Conservation (phyloP, 208 protist species). For the Trichomonas vaginalis region DNA sequence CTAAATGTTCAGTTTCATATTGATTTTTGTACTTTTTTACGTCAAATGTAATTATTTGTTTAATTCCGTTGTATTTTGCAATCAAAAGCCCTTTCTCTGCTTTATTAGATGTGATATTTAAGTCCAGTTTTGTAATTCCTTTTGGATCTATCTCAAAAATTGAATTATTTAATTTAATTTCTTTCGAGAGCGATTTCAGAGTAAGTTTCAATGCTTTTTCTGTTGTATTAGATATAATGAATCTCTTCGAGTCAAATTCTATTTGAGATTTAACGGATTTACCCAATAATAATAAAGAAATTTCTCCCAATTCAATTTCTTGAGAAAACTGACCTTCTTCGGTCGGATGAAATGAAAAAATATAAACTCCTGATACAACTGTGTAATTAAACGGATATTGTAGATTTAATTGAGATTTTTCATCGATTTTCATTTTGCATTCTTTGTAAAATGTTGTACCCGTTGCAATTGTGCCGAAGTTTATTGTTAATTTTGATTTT, state of each 20-base stretch:
- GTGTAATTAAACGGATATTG: neutral
- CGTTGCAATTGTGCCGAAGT: neutral
- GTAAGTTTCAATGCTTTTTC: neutral
- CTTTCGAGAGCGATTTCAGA: neutral
- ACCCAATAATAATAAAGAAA: neutral
- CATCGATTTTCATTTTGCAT: neutral
- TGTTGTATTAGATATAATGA: neutral
- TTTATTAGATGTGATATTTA: neutral
- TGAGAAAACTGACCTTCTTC: neutral
- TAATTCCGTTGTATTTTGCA: neutral
- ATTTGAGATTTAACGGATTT: neutral
- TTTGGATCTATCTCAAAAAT: neutral
- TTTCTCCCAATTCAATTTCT: neutral
- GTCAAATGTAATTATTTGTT: neutral
- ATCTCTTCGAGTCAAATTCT: neutral
- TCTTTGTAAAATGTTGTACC: neutral
- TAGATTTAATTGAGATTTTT: neutral
- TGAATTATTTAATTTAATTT: neutral
- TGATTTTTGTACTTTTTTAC: neutral
- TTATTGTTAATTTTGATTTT: neutral
- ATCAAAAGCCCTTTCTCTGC: neutral
- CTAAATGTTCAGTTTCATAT: neutral
- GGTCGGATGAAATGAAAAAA: neutral
- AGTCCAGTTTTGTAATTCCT: neutral
- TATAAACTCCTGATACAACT: neutral